A percentile compares a stretch with the other conserved stretches of the same genome.
Evolutionary conservation across 2,329 filamentous ascomycete genomes (phyloP).

Genomic region (Hypoxylon sp.): DNA sequence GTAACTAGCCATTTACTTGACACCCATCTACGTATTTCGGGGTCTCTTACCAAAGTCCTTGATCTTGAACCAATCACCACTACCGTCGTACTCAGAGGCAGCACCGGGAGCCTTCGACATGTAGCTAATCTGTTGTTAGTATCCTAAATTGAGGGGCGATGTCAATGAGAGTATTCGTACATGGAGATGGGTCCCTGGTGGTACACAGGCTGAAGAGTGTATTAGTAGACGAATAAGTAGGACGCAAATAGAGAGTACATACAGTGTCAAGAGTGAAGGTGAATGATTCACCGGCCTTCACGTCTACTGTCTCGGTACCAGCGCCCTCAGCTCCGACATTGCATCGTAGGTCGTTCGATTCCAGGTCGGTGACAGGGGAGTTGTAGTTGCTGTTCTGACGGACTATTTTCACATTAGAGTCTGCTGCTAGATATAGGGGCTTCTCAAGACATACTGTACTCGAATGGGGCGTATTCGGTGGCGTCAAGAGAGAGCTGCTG

Average conservation of each 20-base stretch:
- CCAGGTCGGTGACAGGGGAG: conserved; percentile 56
- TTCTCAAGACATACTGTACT: conserved; percentile 45
- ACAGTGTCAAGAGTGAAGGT: conserved; percentile 50
- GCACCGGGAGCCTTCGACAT: conserved; percentile 52
- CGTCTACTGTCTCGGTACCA: conserved; percentile 47
- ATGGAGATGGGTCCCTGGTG: conserved; percentile 54
- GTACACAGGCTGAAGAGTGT: conserved; percentile 48
- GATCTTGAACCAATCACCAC: conserved; percentile 55
- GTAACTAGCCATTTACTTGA: too few relatives aligned
- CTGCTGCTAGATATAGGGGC: background rate
- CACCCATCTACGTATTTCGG: too few relatives aligned
- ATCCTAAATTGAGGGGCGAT: background rate
- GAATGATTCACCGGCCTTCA: conserved; percentile 51
- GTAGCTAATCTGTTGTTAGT: conserved; percentile 44
- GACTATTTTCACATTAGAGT: conserved; percentile 41
- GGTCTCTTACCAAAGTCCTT: conserved; percentile 47
- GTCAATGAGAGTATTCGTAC: conserved; percentile 28
- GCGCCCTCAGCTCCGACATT: conserved; percentile 51
- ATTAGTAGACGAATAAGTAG: conserved; percentile 1
- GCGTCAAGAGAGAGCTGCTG: conserved; percentile 48
- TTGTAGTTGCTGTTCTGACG: conserved; percentile 59
- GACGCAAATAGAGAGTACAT: conserved; percentile 5
- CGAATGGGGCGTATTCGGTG: conserved; percentile 47
- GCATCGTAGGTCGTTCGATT: conserved; percentile 53
- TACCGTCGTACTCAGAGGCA: conserved; percentile 50